A percentile compares a stretch with the other conserved stretches of the same genome.
Conservation (phyloP, 495 filamentous ascomycete genomes). For the Wilcoxina mikolae region DNA sequence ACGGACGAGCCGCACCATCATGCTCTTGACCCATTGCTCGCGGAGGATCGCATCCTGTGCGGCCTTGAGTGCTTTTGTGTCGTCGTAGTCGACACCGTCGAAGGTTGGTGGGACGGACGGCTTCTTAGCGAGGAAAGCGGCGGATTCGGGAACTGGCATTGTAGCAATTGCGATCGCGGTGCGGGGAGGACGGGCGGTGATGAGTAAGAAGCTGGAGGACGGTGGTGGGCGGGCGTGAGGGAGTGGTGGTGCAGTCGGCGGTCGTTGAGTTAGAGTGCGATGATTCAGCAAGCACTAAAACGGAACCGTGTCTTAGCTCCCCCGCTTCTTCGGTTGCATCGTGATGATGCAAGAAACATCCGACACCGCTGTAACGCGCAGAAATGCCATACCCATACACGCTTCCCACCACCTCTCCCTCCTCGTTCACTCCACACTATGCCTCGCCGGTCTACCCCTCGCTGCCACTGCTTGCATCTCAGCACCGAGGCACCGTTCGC, state of each 20-base stretch:
- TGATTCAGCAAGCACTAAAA: background rate
- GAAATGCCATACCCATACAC: constrained; percentile 76
- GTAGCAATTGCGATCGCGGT: constrained; percentile 13
- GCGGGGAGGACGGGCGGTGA: background rate
- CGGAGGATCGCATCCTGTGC: constrained; percentile 88
- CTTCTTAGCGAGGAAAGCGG: constrained; percentile 83
- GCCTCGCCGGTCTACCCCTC: constrained; percentile 64
- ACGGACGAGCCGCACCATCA: constrained; percentile 89
- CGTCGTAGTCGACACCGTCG: constrained; percentile 92
- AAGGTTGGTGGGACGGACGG: constrained; percentile 87
- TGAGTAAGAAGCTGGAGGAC: background rate
- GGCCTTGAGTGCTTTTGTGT: constrained; percentile 75
- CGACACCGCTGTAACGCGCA: too few species aligned
- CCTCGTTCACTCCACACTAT: constrained; percentile 61
- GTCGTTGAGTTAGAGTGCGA: background rate
- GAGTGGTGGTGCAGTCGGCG: constrained; percentile 11
- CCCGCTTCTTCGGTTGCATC: too few species aligned
- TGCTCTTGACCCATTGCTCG: constrained; percentile 92
- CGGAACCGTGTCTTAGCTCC: background rate
- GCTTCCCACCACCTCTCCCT: constrained; percentile 69
- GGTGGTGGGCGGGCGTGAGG: background rate
- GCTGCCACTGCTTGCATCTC: constrained; percentile 59
- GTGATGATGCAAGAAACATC: too few species aligned
- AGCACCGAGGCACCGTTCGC: constrained; percentile 60
- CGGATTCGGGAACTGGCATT: constrained; percentile 89